Base-by-base conservation (phyloP, 2,329 filamentous ascomycete species). In the Colletotrichum spinosum region DNA sequence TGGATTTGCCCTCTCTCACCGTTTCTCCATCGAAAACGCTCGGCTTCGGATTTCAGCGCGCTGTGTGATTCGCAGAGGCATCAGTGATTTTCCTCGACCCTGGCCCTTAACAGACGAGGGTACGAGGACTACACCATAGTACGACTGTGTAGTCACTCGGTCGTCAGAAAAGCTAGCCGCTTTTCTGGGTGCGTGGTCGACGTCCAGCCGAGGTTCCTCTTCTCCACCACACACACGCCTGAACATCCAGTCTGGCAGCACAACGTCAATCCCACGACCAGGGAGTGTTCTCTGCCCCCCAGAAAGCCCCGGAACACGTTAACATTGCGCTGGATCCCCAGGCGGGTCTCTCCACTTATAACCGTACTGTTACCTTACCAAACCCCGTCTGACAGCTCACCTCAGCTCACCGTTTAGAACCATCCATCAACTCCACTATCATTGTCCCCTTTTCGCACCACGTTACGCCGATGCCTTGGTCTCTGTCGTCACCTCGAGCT, bases 271-370 rank as follows among this genome's bases (percentile, higher is more conserved):
- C 41, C 39, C 39, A 12, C 39, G 44, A 61, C 52, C 44, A 38
- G 59, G 62, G 58, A 39, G 44, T 7, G 44, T n/a, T 13, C 42
- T n/a, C 42, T 13, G 15, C 42, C 9, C 13, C 8, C n/a, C 11
- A 17, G 37, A 42, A 48, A 55, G 33, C 59, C 52, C 58, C 25
- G 46, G 48, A 53, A 25, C 37, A 41, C 63, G 48, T 63, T 56
- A 17, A 46, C 35, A 62, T 52, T 57, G 37, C 41, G 11, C 50
- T 52, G 58, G 52, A 39, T 15, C 41, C 41, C 58, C 48, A 25
- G 48, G 63, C 53, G 33, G 46, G 44, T n/a, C 48, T 66, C 58
- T 53, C 63, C 63, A 66, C 63, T 66, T 63, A 66, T 66, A 66
- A 66, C 63, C 63, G 60, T 59, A 59, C 25, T 25, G 25, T 25